Conservation (phyloP, 805 yeast genomes). For the Wickerhamomyces chaumierensis region DNA sequence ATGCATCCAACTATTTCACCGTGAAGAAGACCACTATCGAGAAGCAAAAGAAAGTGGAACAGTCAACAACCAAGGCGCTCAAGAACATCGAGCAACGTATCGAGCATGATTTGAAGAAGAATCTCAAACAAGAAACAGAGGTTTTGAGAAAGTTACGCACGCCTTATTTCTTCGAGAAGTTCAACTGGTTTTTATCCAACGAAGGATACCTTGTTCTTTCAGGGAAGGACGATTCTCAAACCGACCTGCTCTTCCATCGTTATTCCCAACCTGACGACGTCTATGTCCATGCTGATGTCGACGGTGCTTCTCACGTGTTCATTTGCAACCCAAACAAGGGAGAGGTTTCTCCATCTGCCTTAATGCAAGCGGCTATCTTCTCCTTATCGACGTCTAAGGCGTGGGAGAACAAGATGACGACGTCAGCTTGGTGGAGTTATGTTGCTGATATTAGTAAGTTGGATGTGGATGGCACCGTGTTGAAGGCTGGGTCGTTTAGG, state of each 20-base stretch:
- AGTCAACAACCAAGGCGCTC: constrained; percentile 66
- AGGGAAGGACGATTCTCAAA: constrained; percentile 74
- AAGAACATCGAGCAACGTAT: constrained; percentile 76
- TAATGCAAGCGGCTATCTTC: constrained; percentile 82
- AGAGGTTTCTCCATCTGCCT: constrained; percentile 75
- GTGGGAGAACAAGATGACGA: constrained; percentile 78
- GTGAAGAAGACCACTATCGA: constrained; percentile 63
- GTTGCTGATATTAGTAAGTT: constrained; percentile 61
- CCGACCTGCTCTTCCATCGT: constrained; percentile 69
- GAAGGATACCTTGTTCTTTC: constrained; percentile 82
- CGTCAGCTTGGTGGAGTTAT: constrained; percentile 79
- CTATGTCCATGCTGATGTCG: constrained; percentile 63
- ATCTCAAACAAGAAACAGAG: constrained; percentile 45
- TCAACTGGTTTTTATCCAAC: constrained; percentile 84
- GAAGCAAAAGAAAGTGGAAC: constrained; percentile 72
- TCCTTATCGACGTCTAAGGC: constrained; percentile 76
- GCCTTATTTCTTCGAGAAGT: constrained; percentile 89
- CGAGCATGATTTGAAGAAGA: constrained; percentile 54
- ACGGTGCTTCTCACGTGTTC: constrained; percentile 65
- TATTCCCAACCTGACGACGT: constrained; percentile 67
- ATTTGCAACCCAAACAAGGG: constrained; percentile 69
- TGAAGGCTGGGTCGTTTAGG: constrained; percentile 53
- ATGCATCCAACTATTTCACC: constrained; percentile 73
- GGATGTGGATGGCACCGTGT: constrained; percentile 47
- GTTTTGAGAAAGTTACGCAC: constrained; percentile 48